A percentile compares a stretch with the other conserved stretches of the same genome.
These are phyloP conservation scores for Starmerella stellata DNA, from an alignment of 805 yeast genomes.

Conservation along the genomic window DNA sequence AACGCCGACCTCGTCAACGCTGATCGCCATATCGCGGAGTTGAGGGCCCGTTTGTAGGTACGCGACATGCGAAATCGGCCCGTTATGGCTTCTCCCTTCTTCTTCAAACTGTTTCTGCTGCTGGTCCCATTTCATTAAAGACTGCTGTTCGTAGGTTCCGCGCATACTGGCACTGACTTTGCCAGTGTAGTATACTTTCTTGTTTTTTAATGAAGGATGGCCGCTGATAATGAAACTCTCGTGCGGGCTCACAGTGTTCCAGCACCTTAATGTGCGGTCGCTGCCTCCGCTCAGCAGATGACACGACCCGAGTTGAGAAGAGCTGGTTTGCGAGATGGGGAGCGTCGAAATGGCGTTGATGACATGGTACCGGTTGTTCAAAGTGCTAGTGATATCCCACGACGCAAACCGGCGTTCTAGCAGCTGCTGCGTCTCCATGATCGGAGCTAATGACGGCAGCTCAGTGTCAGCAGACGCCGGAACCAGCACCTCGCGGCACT, in stretches of 20 bases:
- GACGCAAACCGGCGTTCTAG: constrained; percentile 13
- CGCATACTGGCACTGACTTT: constrained; percentile 23
- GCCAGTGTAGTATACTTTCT: constrained; percentile 18
- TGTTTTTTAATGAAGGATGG: constrained; percentile 18
- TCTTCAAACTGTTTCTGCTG: constrained; percentile 24
- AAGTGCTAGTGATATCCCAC: constrained; percentile 14
- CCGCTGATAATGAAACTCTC: constrained; percentile 22
- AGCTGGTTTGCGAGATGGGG: constrained; percentile 4
- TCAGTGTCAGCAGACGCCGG: constrained; percentile 8
- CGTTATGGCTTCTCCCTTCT: constrained; percentile 32
- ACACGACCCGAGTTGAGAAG: constrained; percentile 1
- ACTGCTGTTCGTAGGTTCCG: constrained; percentile 26
- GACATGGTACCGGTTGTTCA: constrained; percentile 4
- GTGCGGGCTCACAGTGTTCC: constrained; percentile 24
- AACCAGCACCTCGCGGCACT: constrained; percentile 31
- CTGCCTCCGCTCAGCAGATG: constrained; percentile 20
- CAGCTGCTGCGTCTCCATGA: constrained; percentile 10
- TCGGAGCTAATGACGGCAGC: constrained; percentile 16
- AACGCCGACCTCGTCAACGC: constrained; percentile 50
- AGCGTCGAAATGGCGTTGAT: constrained; percentile 7
- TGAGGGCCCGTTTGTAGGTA: constrained; percentile 26
- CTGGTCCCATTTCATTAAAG: constrained; percentile 6
- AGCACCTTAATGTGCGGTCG: constrained; percentile 22
- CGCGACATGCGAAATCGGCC: constrained; percentile 33
- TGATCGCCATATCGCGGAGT: constrained; percentile 35